Evolutionary conservation across 305 asterid genomes (phyloP), one percentile per base, ranked within the genome.

Genomic region (Fraxinus angustifolia): DNA sequence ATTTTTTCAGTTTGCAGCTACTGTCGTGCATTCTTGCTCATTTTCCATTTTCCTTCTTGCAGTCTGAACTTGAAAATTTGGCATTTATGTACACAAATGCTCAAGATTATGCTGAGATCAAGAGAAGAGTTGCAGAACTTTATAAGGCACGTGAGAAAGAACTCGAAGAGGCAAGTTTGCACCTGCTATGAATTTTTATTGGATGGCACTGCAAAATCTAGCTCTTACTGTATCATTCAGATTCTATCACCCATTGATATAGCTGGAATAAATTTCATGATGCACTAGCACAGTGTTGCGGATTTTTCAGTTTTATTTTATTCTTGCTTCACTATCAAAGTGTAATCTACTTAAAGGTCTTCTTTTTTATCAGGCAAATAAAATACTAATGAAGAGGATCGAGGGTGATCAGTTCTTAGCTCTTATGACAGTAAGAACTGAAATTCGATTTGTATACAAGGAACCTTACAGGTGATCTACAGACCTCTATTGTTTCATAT

Each of bases 51-150:
- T 86, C 40, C 73, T 60, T 33, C 33, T 80, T 87, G 93, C 97
- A 94, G 98, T 88, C 97, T 48, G 98, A 94, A 85, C 97, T 94
- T 80, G 98, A 94, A 86, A 94, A 93, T 87, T 83, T 94, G 73
- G 87, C 98, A 75, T 94, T 94, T 86, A 92, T 91, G 98, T 94
- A 94, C 85, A 92, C 97, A 86, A 92, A 94, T 83, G 91, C 96
- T 75, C 91, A 91, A 81, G 97, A 92, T 79, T 86, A 92, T 88
- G 91, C 94, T 42, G 90, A 90, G 86, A 84, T 89, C 85, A 90
- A 89, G 88, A 89, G 91, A 79, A 90, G 97, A 86, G 90, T 94
- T 84, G 92, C 92, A 67, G 96, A 93, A 82, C 97, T 93, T 65
- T 85, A 83, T 87, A 86, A 84, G 74, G 97, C 92, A 73, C 98